Conservation (phyloP, 768 basidiomycete genomes). For the Phaeolepiota aurea region DNA sequence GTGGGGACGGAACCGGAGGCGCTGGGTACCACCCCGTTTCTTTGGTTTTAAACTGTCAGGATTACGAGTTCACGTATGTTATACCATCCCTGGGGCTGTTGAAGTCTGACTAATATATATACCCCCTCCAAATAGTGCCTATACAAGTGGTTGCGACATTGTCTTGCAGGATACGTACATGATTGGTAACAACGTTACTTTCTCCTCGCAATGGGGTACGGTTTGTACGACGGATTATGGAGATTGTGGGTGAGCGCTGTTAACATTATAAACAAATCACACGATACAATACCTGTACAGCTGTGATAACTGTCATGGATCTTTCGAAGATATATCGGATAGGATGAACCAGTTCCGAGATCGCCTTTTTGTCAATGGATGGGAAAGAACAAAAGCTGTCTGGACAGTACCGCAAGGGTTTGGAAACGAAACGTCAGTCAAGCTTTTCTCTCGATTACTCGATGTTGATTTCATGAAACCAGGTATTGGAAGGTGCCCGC, state of each 20-base stretch:
- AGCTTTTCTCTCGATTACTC: background rate
- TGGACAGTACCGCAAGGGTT: constrained; percentile 83
- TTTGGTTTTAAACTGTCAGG: constrained; percentile 55
- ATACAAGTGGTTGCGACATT: constrained; percentile 57
- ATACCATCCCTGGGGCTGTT: background rate
- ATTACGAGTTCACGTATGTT: constrained; percentile 50
- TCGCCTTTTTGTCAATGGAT: constrained; percentile 53
- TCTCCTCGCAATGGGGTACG: constrained; percentile 53
- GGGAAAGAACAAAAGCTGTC: constrained; percentile 60
- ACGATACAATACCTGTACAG: constrained; percentile 13
- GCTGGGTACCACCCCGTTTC: constrained; percentile 61
- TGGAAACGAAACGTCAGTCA: constrained; percentile 43
- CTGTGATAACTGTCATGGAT: constrained; percentile 57
- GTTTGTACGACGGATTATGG: constrained; percentile 59
- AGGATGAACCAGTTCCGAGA: constrained; percentile 60
- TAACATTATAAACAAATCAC: background rate
- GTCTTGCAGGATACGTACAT: constrained; percentile 62
- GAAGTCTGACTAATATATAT: background rate
- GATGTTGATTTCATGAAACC: constrained; percentile 1
- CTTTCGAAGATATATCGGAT: constrained; percentile 61
- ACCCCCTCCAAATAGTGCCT: constrained; percentile 18
- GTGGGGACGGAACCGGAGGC: constrained; percentile 36
- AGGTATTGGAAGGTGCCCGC: constrained; percentile 54
- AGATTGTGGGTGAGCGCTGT: constrained; percentile 56
- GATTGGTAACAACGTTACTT: constrained; percentile 55